Evolutionary conservation across 257 asterid species (phyloP).

Genomic region (Handroanthus guayacan): DNA sequence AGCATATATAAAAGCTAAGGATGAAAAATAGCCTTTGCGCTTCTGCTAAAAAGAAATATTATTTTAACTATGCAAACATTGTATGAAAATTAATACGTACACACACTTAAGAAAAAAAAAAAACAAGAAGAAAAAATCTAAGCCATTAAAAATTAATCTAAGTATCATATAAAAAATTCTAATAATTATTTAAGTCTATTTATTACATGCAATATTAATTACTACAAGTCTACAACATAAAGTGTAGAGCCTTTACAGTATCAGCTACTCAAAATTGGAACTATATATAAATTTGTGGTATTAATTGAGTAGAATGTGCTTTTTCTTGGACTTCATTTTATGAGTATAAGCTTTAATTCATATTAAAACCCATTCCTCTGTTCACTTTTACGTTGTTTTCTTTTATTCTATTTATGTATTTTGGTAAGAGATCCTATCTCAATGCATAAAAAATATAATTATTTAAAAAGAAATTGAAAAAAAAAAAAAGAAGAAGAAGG

Average conservation of each 20-base stretch:
- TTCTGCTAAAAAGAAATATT: neutral
- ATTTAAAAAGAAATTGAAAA: no score
- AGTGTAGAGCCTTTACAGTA: constrained; percentile 29
- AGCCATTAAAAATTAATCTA: neutral
- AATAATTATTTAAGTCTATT: neutral
- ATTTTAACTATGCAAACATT: neutral
- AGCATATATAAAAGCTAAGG: no score
- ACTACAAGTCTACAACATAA: constrained; percentile 20
- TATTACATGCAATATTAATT: neutral
- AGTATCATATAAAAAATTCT: neutral
- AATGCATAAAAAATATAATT: no score
- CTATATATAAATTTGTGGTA: neutral
- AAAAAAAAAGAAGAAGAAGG: no score
- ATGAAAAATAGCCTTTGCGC: no score
- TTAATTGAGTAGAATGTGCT: neutral
- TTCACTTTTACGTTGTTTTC: no score
- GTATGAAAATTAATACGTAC: neutral
- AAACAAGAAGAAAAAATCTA: neutral
- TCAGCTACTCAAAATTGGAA: neutral
- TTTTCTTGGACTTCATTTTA: no score
- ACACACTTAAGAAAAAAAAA: neutral
- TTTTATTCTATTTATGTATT: no score
- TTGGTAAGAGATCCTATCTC: no score
- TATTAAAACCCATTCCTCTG: no score
- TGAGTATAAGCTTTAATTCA: no score